Base-by-base conservation (phyloP, 2,329 filamentous ascomycete species). In the Aspergillus quadricinctus region DNA sequence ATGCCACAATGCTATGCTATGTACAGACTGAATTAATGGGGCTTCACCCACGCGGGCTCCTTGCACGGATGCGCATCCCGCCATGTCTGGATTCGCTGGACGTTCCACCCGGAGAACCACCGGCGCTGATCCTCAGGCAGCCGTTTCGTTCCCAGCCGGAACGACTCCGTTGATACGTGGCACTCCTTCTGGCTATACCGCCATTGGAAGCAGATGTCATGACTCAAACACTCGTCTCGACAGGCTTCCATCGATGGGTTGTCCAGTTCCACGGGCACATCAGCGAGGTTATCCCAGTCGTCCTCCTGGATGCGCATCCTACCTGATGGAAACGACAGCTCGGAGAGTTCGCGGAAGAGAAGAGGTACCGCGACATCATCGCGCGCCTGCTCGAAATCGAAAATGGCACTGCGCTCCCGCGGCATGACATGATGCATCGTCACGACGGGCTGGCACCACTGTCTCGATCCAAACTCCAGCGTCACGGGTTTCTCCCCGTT, bases 381-480 rank as follows among this genome's bases (percentile, higher is more conserved):
- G 48, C 74, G 73, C 35, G 68, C 66, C 65, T 82, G 76, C 64
- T 84, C 81, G 56, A 77, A 83, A 54, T 81, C 75, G 79, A 81
- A 84, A 35, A 82, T 73, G 10, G 61, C 55, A 31, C 58, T 80
- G 48, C 83, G 75, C 63, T 84, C 81, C 61, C 81, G 76, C 8
- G 80, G 73, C 49, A 77, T 76, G 67, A 84, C 77, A 62, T 83
- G 80, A 62, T 83, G 80, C 79, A 84, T 81, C 3, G 81, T 82
- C 43, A 84, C 65, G n/a, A 82, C 74, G 4, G 81, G 81, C 63
- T 83, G 78, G 58, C 82, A 84, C 81, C 82, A 84, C 58, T 82
- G 79, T 9, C 68, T 73, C 3, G 54, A 49, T 1, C 55, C 58
- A 48, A 72, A 83, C 4, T 79, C 78, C 31, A 83, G 64, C 9